phyloP scores from a whole-genome alignment of 2,329 filamentous ascomycete genomes.

The Epichloe typhina region DNA sequence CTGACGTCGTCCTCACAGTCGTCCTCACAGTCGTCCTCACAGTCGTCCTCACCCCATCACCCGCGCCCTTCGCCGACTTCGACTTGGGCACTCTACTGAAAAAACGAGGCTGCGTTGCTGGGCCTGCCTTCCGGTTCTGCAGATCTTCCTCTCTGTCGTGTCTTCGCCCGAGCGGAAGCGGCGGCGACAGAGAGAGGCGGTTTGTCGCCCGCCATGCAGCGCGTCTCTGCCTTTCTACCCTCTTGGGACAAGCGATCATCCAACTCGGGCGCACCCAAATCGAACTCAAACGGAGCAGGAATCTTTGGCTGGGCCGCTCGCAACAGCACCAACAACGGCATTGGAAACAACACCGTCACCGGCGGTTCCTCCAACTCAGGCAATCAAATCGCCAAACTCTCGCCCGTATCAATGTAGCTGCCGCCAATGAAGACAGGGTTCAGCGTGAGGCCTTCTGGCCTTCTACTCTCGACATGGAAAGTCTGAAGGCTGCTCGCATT shows the following conservation, averaged over 20 bases:
- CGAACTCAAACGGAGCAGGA: constrained; percentile 8
- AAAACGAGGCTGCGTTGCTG: constrained; percentile 6
- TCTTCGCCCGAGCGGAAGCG: constrained; percentile 19
- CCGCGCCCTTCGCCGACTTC: background rate
- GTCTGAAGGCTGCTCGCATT: constrained; percentile 82
- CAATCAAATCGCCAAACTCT: constrained; percentile 10
- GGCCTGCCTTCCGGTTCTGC: constrained; percentile 10
- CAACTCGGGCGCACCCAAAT: constrained; percentile 15
- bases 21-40: background rate
- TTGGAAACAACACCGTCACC: constrained; percentile 5
- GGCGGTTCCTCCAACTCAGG: background rate
- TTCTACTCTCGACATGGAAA: constrained; percentile 72
- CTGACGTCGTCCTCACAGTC: background rate
- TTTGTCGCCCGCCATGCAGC: constrained; percentile 26
- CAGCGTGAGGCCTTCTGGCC: constrained; percentile 68
- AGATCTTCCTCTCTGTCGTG: constrained; percentile 19
- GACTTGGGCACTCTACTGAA: constrained; percentile 2
- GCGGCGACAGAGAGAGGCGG: constrained; percentile 22
- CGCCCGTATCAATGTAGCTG: constrained; percentile 21
- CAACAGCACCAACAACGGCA: constrained; percentile 27
- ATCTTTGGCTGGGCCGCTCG: constrained; percentile 33
- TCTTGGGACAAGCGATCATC: constrained; percentile 32
- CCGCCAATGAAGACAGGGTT: constrained; percentile 20
- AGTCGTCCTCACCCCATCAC: background rate
- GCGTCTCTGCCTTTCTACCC: constrained; percentile 29